These are phyloP conservation scores for Clonostachys rhizophaga DNA, from an alignment of 2,329 filamentous ascomycete species.

Conservation along the genomic window DNA sequence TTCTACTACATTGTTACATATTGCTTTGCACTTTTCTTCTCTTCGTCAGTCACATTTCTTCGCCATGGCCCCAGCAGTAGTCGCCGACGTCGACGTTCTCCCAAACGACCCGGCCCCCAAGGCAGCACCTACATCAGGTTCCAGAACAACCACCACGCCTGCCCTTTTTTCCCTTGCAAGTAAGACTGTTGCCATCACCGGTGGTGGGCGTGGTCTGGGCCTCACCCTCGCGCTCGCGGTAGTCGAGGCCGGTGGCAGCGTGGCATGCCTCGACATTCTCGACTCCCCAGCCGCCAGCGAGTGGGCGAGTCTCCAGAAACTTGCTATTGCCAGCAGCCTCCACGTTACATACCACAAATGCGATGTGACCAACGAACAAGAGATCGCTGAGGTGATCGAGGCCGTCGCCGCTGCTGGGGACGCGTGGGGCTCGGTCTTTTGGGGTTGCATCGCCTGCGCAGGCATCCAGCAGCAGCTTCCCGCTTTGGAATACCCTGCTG, in stretches of 20 bases:
- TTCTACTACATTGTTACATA: no score
- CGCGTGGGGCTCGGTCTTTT: conserved; percentile 21
- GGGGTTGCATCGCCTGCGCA: conserved; percentile 37
- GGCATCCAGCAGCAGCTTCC: conserved; percentile 42
- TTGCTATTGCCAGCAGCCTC: conserved; percentile 24
- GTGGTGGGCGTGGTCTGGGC: conserved; percentile 44
- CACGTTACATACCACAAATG: conserved; percentile 33
- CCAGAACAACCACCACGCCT: conserved; percentile 3
- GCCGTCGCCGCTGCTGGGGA: conserved; percentile 26
- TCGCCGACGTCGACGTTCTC: conserved; percentile 17
- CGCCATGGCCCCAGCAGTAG: conserved; percentile 17
- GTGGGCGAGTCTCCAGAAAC: conserved; percentile 34
- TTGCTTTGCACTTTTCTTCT: no score
- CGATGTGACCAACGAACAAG: conserved; percentile 39
- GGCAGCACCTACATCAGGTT: conserved; percentile 20
- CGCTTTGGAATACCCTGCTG: conserved; percentile 37
- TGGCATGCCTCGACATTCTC: conserved; percentile 41
- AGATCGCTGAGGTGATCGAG: conserved; percentile 25
- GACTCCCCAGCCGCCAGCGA: conserved; percentile 25
- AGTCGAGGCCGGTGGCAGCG: conserved; percentile 42
- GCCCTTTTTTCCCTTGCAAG: conserved; percentile 37
- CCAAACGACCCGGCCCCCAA: conserved; percentile 18
- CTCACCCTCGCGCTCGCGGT: conserved; percentile 42
- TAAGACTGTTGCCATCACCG: conserved; percentile 42
- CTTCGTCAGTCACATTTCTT: background rate